Percentiles rank a stretch among this genome's conserved stretches.
phyloP scores from a whole-genome alignment of 768 basidiomycete genomes.

The Tricholoma flavovirens region DNA sequence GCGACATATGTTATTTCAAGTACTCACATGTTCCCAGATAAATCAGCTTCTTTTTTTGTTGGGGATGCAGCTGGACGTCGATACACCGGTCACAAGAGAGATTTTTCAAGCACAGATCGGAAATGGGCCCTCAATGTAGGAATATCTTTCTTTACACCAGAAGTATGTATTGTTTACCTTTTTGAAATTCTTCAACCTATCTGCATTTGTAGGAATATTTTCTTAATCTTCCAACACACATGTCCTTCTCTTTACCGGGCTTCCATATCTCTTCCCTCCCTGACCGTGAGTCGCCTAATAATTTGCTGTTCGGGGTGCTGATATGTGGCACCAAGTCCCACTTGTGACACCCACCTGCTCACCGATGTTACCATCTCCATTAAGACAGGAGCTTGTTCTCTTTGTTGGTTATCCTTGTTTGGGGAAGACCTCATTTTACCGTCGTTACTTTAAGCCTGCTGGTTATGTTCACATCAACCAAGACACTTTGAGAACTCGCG shows the following conservation, averaged over 20 bases:
- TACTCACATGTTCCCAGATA: constrained; percentile 40
- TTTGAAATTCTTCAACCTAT: background rate
- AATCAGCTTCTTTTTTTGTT: constrained; percentile 64
- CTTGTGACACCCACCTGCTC: constrained; percentile 43
- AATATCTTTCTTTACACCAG: constrained; percentile 76
- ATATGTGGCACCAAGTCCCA: constrained; percentile 35
- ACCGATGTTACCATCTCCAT: constrained; percentile 38
- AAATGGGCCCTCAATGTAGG: constrained; percentile 80
- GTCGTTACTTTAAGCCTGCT: constrained; percentile 54
- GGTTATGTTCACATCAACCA: constrained; percentile 87
- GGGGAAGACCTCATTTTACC: constrained; percentile 84
- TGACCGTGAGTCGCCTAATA: constrained; percentile 22
- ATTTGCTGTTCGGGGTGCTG: background rate
- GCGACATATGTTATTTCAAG: background rate
- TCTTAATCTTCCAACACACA: constrained; percentile 42
- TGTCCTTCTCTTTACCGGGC: constrained; percentile 50
- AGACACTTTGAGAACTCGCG: constrained; percentile 68
- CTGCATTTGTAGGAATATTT: constrained; percentile 64
- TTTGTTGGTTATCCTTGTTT: constrained; percentile 50
- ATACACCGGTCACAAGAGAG: constrained; percentile 36
- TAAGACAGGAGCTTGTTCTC: constrained; percentile 38
- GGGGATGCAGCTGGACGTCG: constrained; percentile 86
- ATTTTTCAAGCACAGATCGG: constrained; percentile 78
- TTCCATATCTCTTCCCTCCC: constrained; percentile 55
- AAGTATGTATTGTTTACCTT: constrained; percentile 39